Base-by-base conservation (phyloP, 1,139 yeast species). In the Diutina catenulata region DNA sequence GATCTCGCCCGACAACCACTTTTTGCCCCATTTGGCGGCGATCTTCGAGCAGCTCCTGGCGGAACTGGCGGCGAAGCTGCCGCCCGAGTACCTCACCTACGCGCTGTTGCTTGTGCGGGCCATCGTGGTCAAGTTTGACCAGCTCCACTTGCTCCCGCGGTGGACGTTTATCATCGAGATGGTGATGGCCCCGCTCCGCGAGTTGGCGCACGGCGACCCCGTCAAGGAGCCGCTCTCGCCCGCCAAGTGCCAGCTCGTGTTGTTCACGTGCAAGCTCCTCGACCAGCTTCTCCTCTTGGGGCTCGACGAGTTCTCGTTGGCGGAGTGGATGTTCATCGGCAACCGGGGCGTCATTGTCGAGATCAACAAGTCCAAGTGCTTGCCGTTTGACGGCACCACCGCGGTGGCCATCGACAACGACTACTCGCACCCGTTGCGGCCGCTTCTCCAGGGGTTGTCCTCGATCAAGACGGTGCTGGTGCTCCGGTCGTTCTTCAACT, bases 301-400 rank as follows among this genome's bases (percentile, higher is more conserved):
- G 29, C 68, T 68, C 39, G 96, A 87, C 50, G 95, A 86, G 39
- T 88, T 91, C 56, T 80, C 78, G 49, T 57, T 81, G 46, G 68
- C 74, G 47, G 91, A 84, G 49, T 91, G 97, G 97, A 62, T 88
- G 1, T 91, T 86, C 54, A 71, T 88, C 11, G 70, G 81, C 46
- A 76, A 74, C 19, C 70, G 80, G 28, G 87, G 80, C 45, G 76
- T 83, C 8, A 66, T 76, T 24, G 70, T 68, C 47, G 20, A 24
- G 15, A 23, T 24, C 11, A 15, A 13, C 4, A n/a, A 14, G 3
- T 7, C 15, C 9, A 16, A 33, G 8, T n/a, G 16, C 13, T 15
- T 14, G 15, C 22, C 23, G 15, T 11, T 15, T 5, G 31, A 18
- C 7, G 21, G 2, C 11, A 10, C 9, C 13, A 18, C 13, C 7